Evolutionary conservation across 139 green algal genomes (phyloP).

Genomic region (Chlamydomonas schloesseri): DNA sequence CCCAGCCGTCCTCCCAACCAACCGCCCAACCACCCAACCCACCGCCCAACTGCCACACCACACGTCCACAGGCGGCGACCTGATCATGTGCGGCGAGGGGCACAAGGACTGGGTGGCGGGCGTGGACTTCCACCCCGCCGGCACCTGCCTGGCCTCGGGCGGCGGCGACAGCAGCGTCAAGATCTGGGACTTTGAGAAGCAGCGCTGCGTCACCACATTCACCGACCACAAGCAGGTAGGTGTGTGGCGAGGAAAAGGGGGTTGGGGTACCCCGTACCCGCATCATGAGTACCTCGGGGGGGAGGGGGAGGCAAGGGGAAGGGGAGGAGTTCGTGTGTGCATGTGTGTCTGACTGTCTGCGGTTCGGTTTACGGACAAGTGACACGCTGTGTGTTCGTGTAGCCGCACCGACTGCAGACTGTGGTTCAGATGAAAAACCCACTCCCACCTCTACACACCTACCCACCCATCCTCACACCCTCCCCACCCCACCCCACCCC

Average conservation of each 20-base stretch:
- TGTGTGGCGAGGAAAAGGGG: neutral
- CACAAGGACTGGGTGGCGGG: slow-evolving; percentile 89
- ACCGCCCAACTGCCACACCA: no score
- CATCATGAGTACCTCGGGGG: neutral
- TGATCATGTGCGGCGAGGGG: slow-evolving; percentile 87
- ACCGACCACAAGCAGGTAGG: slow-evolving; percentile 81
- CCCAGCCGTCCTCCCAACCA: no score
- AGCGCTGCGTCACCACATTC: slow-evolving; percentile 83
- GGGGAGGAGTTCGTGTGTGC: neutral
- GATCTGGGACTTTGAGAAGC: slow-evolving; percentile 90
- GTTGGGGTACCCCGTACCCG: no score
- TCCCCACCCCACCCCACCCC: neutral
- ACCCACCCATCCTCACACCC: neutral
- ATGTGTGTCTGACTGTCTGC: no score
- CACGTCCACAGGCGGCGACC: slow-evolving; percentile 61
- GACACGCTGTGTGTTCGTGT: no score
- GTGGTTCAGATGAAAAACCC: no score
- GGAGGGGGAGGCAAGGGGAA: neutral
- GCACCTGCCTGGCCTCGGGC: slow-evolving; percentile 77
- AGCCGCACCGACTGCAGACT: no score
- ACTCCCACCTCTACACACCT: no score
- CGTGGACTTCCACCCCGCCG: slow-evolving; percentile 82
- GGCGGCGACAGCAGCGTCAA: slow-evolving; percentile 84
- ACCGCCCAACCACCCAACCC: no score
- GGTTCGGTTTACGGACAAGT: no score